Base-by-base conservation (phyloP, 805 yeast species). In the Torulaspora gathmanii region DNA sequence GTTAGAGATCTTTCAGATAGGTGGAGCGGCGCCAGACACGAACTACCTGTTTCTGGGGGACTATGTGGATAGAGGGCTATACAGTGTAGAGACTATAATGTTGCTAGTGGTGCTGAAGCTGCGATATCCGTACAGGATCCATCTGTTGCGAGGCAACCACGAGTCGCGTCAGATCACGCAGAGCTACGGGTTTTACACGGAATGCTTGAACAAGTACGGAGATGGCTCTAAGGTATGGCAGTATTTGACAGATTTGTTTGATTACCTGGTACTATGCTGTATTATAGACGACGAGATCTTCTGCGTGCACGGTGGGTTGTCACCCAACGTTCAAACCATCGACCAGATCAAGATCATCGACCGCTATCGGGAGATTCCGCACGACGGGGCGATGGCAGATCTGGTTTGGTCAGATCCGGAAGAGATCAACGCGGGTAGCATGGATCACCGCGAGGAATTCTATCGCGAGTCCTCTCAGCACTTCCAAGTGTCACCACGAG, bases 331-430 rank as follows among this genome's bases (percentile, higher is more conserved):
- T 37, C 98, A 91, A 60, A 86, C 93, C 6, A 75, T 93, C 17
- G 97, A 93, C 61, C 97, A 95, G 53, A 87, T 93, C 41, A 74
- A 85, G 51, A 81, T 93, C 12, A 82, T 95, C 7, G 99, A 93
- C 65, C 65, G 99, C 47, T 91, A 89, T 61, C 79, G 82, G 53
- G 99, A 93, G 63, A 88, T 95, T 10, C 99, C 99, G 0, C 99
- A 95, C 56, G 99, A 93, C 63, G 99, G 99, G 0, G 95, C 97
- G 12, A 93, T 93, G 97, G 99, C 99, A 1, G 99, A 93, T 64
- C 70, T 93, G 40, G 98, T 93, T 15, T 93, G 99, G 99, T 83
- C 93, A 17, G 99, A 93, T 61, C 99, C 99, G 0, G 98, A 95
- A 64, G 84, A 86, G 26, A 86, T 84, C 45, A 72, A 71, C 42